phyloP scores from a whole-genome alignment of 2,329 filamentous ascomycete species.

The Canariomyces notabilis region DNA sequence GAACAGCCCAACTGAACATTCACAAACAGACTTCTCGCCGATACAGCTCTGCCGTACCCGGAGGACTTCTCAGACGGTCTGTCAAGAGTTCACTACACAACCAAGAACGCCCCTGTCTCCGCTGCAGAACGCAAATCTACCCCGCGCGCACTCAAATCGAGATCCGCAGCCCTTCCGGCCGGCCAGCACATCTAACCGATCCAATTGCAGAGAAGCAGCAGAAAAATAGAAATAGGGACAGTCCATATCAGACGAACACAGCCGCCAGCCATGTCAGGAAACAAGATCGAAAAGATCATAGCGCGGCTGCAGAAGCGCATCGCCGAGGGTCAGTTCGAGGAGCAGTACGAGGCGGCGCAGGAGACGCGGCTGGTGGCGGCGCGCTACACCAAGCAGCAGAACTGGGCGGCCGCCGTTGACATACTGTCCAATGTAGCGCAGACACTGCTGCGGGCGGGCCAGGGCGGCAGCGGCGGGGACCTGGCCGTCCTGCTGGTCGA shows the following conservation, averaged over 20 bases:
- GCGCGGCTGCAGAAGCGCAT: slow-evolving; percentile 77
- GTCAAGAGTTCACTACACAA: too few species aligned
- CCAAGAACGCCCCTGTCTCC: too few species aligned
- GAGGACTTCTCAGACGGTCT: too few species aligned
- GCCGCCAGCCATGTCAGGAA: slow-evolving; percentile 27
- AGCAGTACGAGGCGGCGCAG: slow-evolving; percentile 87
- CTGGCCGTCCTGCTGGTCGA: slow-evolving; percentile 82
- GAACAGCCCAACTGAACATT: too few species aligned
- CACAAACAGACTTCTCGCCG: too few species aligned
- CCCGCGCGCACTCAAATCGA: too few species aligned
- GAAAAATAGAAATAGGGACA: too few species aligned
- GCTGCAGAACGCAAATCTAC: too few species aligned
- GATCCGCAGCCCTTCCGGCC: too few species aligned
- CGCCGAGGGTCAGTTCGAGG: slow-evolving; percentile 41
- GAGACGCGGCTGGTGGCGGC: slow-evolving; percentile 93
- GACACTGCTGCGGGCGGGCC: slow-evolving; percentile 83
- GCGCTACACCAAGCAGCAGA: slow-evolving; percentile 83
- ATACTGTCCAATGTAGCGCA: slow-evolving; percentile 80
- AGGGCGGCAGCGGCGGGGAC: slow-evolving; percentile 89
- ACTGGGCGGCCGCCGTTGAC: slow-evolving; percentile 81
- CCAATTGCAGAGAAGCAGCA: neutral
- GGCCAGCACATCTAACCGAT: too few species aligned
- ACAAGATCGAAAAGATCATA: slow-evolving; percentile 54
- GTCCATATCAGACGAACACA: too few species aligned
- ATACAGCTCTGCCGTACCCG: too few species aligned